Conservation (phyloP, 768 basidiomycete genomes). For the Porpolomopsis calyptriformis region DNA sequence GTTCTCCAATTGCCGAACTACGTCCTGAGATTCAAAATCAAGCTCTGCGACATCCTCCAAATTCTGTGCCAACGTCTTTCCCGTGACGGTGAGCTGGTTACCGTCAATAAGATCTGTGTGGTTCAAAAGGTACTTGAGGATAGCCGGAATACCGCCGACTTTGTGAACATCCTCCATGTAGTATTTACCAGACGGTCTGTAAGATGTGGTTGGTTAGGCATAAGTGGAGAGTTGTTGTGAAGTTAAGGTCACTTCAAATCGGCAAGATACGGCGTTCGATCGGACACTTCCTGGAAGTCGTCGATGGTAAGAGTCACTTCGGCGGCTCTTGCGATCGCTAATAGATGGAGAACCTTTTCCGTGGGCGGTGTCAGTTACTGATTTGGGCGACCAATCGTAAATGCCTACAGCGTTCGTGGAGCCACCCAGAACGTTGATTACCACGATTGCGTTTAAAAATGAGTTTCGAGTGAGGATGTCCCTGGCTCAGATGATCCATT, state of each 20-base stretch:
- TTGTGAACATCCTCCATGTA: slow-evolving; percentile 87
- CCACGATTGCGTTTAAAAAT: slow-evolving; percentile 76
- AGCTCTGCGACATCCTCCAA: slow-evolving; percentile 65
- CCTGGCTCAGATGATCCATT: too few species aligned
- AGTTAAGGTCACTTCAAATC: slow-evolving; percentile 51
- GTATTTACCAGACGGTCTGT: slow-evolving; percentile 73
- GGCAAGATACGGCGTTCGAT: slow-evolving; percentile 77
- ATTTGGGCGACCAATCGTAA: background rate
- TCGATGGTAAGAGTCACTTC: slow-evolving; percentile 65
- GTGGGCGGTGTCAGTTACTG: background rate
- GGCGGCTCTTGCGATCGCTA: slow-evolving; percentile 78
- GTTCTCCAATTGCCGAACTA: slow-evolving; percentile 59
- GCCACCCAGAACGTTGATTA: slow-evolving; percentile 73
- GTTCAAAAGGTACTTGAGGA: slow-evolving; percentile 75
- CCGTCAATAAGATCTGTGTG: slow-evolving; percentile 74
- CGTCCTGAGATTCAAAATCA: slow-evolving; percentile 63
- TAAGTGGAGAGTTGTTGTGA: background rate
- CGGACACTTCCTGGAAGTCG: slow-evolving; percentile 73
- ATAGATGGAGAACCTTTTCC: slow-evolving; percentile 68
- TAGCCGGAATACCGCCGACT: slow-evolving; percentile 75
- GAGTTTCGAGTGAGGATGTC: slow-evolving; percentile 60
- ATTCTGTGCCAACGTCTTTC: slow-evolving; percentile 83
- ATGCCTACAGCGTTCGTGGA: slow-evolving; percentile 72
- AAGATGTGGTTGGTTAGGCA: background rate
- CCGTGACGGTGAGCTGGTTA: slow-evolving; percentile 79